Percentiles rank a stretch among this genome's conserved stretches.
These are phyloP conservation scores for Colletotrichum agaves DNA, from an alignment of 2,329 filamentous ascomycete species.

Conservation along the genomic window DNA sequence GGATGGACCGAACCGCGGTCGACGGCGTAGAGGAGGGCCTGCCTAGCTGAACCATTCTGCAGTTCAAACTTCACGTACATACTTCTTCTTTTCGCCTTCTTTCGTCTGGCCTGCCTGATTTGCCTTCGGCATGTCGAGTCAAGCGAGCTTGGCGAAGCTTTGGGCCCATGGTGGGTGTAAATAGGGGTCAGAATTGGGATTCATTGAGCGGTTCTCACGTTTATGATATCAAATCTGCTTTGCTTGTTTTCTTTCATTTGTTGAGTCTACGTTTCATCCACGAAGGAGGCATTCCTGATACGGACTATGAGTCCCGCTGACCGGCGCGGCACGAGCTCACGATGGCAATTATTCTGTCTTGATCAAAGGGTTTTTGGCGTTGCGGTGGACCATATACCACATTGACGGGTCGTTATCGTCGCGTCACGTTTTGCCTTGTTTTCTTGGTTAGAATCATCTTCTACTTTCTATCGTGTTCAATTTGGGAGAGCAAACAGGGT, in stretches of 20 bases:
- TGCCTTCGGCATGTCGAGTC: background rate
- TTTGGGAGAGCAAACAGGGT: background rate
- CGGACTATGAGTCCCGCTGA: background rate
- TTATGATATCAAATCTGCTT: background rate
- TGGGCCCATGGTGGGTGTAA: conserved; percentile 11
- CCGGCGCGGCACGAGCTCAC: conserved; percentile 14
- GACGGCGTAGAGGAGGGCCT: conserved; percentile 72
- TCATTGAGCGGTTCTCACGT: background rate
- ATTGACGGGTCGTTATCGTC: conserved; percentile 33
- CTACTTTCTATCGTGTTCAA: background rate
- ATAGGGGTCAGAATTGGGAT: conserved; percentile 18
- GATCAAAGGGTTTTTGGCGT: conserved; percentile 31
- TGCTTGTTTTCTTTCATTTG: background rate
- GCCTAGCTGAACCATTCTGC: conserved; percentile 1
- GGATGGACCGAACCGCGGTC: conserved; percentile 84
- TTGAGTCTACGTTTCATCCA: background rate
- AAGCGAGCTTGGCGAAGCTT: background rate
- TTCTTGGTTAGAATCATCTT: conserved; percentile 6
- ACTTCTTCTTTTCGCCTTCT: conserved; percentile 3
- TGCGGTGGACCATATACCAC: conserved; percentile 37
- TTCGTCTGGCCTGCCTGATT: background rate
- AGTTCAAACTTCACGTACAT: conserved; percentile 25
- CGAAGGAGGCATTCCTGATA: conserved; percentile 22
- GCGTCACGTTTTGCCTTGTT: conserved; percentile 28
- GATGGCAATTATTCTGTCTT: conserved; percentile 30